Conservation (phyloP, 2,329 filamentous ascomycete species). For the Diaporthe destruens region DNA sequence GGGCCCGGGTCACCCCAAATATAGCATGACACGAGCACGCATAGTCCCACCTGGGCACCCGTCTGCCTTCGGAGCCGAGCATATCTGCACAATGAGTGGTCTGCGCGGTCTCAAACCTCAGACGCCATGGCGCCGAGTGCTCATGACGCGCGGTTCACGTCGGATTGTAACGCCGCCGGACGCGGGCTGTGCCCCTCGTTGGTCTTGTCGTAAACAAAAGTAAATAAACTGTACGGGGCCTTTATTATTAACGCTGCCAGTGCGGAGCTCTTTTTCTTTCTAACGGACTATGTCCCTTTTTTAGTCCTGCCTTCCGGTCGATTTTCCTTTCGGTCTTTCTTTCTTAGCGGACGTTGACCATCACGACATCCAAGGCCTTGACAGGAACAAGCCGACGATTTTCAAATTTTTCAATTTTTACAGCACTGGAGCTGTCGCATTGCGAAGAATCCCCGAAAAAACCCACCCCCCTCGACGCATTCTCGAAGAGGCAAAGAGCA, state of each 20-base stretch:
- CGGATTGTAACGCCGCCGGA: constrained; percentile 16
- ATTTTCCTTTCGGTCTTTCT: constrained; percentile 3
- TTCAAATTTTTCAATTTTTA: neutral
- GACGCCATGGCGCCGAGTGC: constrained; percentile 5
- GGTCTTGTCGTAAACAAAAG: constrained; percentile 19
- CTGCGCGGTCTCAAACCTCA: constrained; percentile 32
- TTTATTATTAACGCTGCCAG: neutral
- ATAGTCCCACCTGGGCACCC: neutral
- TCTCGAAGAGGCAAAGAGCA: neutral
- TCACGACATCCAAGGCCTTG: constrained; percentile 20
- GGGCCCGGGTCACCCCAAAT: neutral
- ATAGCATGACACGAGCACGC: constrained; percentile 5
- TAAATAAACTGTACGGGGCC: constrained; percentile 2
- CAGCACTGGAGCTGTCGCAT: constrained; percentile 5
- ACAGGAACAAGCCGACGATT: constrained; percentile 13
- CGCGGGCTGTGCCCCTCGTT: neutral
- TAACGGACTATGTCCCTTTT: neutral
- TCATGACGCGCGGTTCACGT: constrained; percentile 31
- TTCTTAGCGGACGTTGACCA: constrained; percentile 17
- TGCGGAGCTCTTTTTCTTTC: neutral
- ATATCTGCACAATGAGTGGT: constrained; percentile 7
- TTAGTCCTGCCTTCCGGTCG: constrained; percentile 10
- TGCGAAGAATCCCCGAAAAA: neutral
- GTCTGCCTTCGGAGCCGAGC: constrained; percentile 23
- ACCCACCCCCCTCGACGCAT: neutral